Evolutionary conservation across 306 rosid genomes (phyloP), one percentile per base, ranked within the genome.

Genomic region (Vachellia pachyceras): DNA sequence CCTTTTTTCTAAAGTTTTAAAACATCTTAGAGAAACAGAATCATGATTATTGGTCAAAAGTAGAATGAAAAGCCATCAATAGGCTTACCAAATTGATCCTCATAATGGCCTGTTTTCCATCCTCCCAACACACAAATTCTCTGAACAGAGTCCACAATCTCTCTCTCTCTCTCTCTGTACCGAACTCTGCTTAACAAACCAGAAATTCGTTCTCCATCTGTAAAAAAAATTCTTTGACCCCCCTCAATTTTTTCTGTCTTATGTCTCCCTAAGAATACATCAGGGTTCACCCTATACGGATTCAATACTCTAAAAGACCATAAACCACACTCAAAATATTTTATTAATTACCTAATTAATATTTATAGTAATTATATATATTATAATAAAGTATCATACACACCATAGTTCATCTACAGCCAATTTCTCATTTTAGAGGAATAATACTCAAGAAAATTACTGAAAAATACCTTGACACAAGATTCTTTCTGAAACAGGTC

Each of bases 31-130:
- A 70, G 79, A 54, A 81, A 78, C 83, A 78, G 73, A 78, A 84
- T 84, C 77, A 86, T 84, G 79, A 73, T 41, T 73, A 77, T 82
- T 79, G 90, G 90, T 87, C 90, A 87, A 82, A 87, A 87, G 88
- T 79, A 7, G 68, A 67, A 39, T 76, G 33, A 66, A 84, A 87
- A 83, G 87, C 37, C 64, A 61, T 10, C 52, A 40, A 68, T 64
- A 57, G 29, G 71, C 75, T 67, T 76, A 77, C 86, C 87, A 82
- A 82, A 50, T 67, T 87, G 80, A 79, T 83, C 49, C 63, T 54
- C 15, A 80, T 80, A 72, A 78, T 84, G 86, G 73, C 39, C 78
- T 87, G 86, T 87, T 87, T 81, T 87, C 82, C 79, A 87, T 74
- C 85, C 70, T 78, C 82, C 84, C 72, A 75, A 84, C 86, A 78